Evolutionary conservation across 2,329 filamentous ascomycete species (phyloP).

Genomic region (Penicillium digitatum): DNA sequence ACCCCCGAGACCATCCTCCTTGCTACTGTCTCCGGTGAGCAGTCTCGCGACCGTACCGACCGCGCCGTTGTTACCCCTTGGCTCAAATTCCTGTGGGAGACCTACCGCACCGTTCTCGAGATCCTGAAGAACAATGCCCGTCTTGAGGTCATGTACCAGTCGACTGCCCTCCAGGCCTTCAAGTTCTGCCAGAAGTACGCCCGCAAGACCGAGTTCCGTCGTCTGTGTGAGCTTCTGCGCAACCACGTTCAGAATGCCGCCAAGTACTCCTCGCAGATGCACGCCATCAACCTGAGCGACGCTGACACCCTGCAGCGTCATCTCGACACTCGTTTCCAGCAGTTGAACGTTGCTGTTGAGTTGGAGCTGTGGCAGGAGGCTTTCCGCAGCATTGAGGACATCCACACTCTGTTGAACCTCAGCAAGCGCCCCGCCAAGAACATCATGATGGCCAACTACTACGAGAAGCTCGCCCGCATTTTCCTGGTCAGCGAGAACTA

Average conservation of each 20-base stretch:
- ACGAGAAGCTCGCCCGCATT: constrained; percentile 97
- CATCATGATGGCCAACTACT: constrained; percentile 99
- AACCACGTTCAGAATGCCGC: constrained; percentile 99
- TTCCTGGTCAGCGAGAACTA: constrained; percentile 99
- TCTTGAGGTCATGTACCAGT: constrained; percentile 96
- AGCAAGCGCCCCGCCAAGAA: constrained; percentile 99
- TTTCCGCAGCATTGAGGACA: constrained; percentile 98
- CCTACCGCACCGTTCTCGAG: constrained; percentile 95
- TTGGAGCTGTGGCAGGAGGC: constrained; percentile 98
- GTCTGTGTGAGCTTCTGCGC: constrained; percentile 93
- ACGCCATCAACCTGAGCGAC: constrained; percentile 97
- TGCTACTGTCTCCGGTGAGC: constrained; percentile 95
- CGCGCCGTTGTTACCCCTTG: constrained; percentile 97
- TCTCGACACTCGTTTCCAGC: constrained; percentile 95
- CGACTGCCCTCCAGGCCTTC: constrained; percentile 95
- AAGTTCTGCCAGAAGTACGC: constrained; percentile 98
- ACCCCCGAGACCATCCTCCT: constrained; percentile 97
- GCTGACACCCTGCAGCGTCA: constrained; percentile 96
- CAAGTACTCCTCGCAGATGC: constrained; percentile 99
- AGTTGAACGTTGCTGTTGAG: constrained; percentile 96
- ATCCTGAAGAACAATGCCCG: constrained; percentile 99
- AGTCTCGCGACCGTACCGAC: constrained; percentile 95
- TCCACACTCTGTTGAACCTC: constrained; percentile 92
- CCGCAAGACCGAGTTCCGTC: constrained; percentile 97
- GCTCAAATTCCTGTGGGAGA: constrained; percentile 99